Evolutionary conservation across 2,329 filamentous ascomycete species (phyloP), one percentile per base, ranked within the genome.

Genomic region (Zopfia rhizophila): DNA sequence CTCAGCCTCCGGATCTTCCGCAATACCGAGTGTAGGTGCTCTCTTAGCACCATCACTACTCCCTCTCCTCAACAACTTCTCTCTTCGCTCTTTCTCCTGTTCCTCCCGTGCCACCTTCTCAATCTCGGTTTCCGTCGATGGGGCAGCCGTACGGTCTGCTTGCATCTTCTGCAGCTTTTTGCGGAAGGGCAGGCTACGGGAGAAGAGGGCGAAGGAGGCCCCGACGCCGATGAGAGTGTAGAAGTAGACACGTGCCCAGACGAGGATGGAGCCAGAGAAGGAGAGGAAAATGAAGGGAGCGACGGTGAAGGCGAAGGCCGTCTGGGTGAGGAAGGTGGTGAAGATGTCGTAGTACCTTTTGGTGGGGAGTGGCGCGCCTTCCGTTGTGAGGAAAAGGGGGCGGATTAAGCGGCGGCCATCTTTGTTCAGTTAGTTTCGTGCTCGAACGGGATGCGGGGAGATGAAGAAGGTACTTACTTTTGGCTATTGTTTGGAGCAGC

Each of bases 401-500:
- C 94, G 91, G 48, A 97, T 75, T 63, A 93, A 83, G 41, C 94
- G 90, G 40, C 94, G 91, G 72, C 88, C 90, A 68, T 97, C 92
- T 97, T 36, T 43, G 37, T 53, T 31, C n/a, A 60, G 43, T 24
- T 32, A 8, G 14, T 28, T 25, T n/a, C 12, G 13, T 10, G 17
- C 28, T 42, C 12, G 25, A n/a, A 24, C 7, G 18, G 33, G 14
- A 17, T 33, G 17, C 32, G n/a, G 12, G 5, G 3, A 19, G 27
- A 31, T 13, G 27, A n/a, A 28, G 12, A 12, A 8, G 7, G 3
- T 12, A 81, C 88, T 70, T 79, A 97, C 92, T 91, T 78, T 99
- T 99, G 43, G 94, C 92, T 13, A 87, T 87, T 2, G 91, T 97
- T 69, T 99, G 94, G 21, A 97, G 83, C 57, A 99, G 89, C 51